Percentiles rank a stretch among this genome's conserved stretches.
Evolutionary conservation across 306 rosid species (phyloP).

Genomic region (Erythrophleum fordii): DNA sequence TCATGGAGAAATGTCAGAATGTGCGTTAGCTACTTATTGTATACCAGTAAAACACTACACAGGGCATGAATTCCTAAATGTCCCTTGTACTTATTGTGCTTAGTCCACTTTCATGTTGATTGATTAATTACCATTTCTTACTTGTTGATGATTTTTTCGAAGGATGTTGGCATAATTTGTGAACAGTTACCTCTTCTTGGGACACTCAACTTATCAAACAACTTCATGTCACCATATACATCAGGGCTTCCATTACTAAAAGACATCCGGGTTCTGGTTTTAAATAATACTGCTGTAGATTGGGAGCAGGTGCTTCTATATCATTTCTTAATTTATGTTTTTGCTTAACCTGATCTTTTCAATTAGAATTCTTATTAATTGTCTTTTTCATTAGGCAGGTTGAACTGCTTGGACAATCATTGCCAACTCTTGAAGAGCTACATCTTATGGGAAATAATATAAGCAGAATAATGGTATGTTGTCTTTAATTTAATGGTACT

Average conservation of each 20-base stretch:
- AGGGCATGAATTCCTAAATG: background rate
- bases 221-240: slow-evolving; percentile 61
- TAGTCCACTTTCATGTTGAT: slow-evolving; percentile 13
- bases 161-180: slow-evolving; percentile 85
- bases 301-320: slow-evolving; percentile 73
- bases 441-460: slow-evolving; percentile 85
- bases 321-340: slow-evolving; percentile 26
- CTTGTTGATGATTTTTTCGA: slow-evolving; percentile 48
- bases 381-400: slow-evolving; percentile 61
- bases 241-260: slow-evolving; percentile 60
- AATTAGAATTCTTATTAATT: slow-evolving; percentile 36
- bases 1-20: background rate
- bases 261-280: slow-evolving; percentile 67
- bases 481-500: slow-evolving; percentile 30
- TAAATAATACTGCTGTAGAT: slow-evolving; percentile 70
- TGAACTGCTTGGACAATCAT: slow-evolving; percentile 64
- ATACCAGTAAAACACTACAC: background rate
- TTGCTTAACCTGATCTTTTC: background rate
- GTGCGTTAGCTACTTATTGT: background rate
- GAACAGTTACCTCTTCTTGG: slow-evolving; percentile 69
- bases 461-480: slow-evolving; percentile 67
- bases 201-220: slow-evolving; percentile 77
- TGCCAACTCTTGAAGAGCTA: slow-evolving; percentile 82
- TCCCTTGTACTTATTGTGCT: slow-evolving; percentile 12
- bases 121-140: slow-evolving; percentile 29